Evolutionary conservation across 306 rosid genomes (phyloP).

Genomic region (Vigna reflexopilosa): DNA sequence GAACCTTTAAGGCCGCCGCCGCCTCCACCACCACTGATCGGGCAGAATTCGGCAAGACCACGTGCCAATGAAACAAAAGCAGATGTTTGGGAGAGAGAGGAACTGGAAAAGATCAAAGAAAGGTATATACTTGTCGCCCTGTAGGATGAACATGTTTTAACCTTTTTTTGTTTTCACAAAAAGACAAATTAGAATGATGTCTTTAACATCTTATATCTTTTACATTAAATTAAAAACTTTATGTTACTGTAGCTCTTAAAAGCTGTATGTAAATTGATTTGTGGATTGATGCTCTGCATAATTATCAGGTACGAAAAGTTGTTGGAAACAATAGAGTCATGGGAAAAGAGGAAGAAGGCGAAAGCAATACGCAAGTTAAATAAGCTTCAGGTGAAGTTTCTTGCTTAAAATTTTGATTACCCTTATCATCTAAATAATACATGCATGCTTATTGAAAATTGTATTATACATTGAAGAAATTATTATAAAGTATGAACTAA

Average conservation of each 20-base stretch:
- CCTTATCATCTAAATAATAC: neutral
- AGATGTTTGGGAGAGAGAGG: constrained; percentile 75
- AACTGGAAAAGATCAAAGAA: constrained; percentile 61
- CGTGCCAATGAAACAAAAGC: constrained; percentile 49
- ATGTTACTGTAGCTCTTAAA: too few relatives aligned
- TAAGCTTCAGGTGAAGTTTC: constrained; percentile 53
- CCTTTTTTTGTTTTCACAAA: too few relatives aligned
- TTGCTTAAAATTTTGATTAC: too few relatives aligned
- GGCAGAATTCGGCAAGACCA: constrained; percentile 4
- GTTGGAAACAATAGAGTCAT: constrained; percentile 55
- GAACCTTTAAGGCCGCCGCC: constrained; percentile 5
- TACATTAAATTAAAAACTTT: too few relatives aligned
- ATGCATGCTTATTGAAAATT: neutral
- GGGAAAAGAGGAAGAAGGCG: constrained; percentile 74
- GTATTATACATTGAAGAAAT: too few relatives aligned
- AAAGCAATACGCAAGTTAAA: constrained; percentile 59
- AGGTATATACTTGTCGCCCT: constrained; percentile 50
- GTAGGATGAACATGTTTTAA: neutral
- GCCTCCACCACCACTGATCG: neutral
- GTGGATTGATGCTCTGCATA: neutral
- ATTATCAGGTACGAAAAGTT: constrained; percentile 69
- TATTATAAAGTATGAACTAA: too few relatives aligned
- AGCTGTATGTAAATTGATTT: too few relatives aligned
- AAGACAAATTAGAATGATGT: neutral
- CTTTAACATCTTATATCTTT: too few relatives aligned